Conservation (phyloP, 164 flowering plant genomes). For the Echeveria elegans region DNA sequence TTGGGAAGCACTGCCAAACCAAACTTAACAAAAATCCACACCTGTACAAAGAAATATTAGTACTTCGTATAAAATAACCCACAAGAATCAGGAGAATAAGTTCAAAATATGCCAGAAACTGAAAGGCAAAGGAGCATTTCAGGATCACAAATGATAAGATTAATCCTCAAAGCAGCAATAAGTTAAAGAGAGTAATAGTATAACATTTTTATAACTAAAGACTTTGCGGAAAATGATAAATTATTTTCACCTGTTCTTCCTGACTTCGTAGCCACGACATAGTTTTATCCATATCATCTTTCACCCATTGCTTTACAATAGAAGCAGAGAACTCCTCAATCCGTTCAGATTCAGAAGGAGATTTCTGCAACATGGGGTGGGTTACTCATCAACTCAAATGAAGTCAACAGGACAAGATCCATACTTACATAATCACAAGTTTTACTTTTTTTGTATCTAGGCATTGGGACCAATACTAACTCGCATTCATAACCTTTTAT, state of each 20-base stretch:
- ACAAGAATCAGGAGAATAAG: not conserved
- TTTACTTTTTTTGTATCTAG: not conserved
- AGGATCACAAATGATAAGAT: not conserved
- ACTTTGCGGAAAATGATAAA: not conserved
- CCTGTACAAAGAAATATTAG: not conserved
- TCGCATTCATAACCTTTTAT: not conserved
- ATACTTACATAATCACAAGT: not conserved
- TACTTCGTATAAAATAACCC: not conserved
- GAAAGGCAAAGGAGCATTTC: not conserved
- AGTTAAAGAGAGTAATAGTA: not conserved
- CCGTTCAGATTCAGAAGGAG: conserved; percentile 18
- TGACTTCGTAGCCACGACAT: conserved; percentile 78
- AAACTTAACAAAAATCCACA: not conserved
- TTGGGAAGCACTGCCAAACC: not conserved
- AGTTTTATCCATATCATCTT: conserved; percentile 59
- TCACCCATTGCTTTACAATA: conserved; percentile 70
- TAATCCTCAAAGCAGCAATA: not conserved
- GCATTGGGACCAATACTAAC: not conserved
- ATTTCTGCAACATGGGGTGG: conserved; percentile 24
- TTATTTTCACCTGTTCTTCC: conserved; percentile 65
- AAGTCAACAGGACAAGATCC: not conserved
- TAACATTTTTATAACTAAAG: not conserved
- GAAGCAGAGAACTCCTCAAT: conserved; percentile 38
- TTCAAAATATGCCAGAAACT: not conserved
- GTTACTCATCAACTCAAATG: not conserved